Base-by-base conservation (phyloP, 2,329 filamentous ascomycete genomes). In the Colletotrichum noveboracense region DNA sequence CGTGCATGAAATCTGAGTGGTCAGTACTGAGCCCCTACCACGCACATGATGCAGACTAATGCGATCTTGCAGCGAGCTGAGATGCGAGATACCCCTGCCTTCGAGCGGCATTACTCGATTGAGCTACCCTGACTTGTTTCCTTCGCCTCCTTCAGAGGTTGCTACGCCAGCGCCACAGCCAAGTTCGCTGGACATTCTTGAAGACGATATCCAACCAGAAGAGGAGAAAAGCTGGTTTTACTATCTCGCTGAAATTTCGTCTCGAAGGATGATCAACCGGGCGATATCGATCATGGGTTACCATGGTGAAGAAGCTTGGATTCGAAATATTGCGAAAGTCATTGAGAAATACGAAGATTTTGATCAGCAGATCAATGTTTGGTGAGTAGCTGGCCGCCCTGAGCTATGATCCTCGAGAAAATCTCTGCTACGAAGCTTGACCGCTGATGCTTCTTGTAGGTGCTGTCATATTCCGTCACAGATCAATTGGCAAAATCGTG, bases 1-100 rank as follows among this genome's bases (percentile, higher is more conserved):
- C 81, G 32, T 83, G 81, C 58, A 75, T 83, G 72, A 84, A 84
- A 66, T 82, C 81, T 16, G 80, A 83, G 75, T 80, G 78, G 82
- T 82, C 70, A 66, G 77, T 76, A 7, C 7, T 18, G 7, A 18
- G 10, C 5, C 18, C 5, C 5, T 18, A 7, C 10, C 10, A 18
- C 12, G n/a, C 43, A 16, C 34, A 28, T 66, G 24, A 48, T 21
- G 14, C 48, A 18, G 28, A 7, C 36, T 66, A 30, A 48, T 24
- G 9, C 26, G 12, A 24, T 14, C 7, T 7, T 13, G 13, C 24
- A 78, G 75, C 28, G 76, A 77, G 36, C 21, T 77, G 9, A 66
- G 76, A 56, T 78, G 76, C 55, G 74, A 78, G 38, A 77, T 77
- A 26, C 74, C 71, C 6, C 55, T 78, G 6, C 77, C 75, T 10